These are phyloP conservation scores for Zymoseptoria crescenta DNA, from an alignment of 2,329 filamentous ascomycete genomes.

Conservation along the genomic window DNA sequence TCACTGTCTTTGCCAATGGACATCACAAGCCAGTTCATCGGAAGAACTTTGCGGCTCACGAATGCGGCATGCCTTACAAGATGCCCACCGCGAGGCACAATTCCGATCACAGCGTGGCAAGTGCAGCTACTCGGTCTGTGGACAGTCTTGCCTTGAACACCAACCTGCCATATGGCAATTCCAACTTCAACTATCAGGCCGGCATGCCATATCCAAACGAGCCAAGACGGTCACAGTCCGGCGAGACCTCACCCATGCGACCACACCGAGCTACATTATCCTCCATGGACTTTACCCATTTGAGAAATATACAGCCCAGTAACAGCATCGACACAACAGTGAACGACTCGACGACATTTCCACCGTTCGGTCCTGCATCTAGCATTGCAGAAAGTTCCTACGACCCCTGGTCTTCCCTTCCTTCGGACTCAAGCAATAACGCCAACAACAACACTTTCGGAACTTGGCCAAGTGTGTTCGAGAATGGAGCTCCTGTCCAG, in stretches of 20 bases:
- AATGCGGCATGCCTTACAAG: conserved; percentile 56
- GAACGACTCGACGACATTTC: conserved; percentile 17
- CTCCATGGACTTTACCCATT: conserved; percentile 21
- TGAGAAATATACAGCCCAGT: conserved; percentile 18
- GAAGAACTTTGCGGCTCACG: conserved; percentile 56
- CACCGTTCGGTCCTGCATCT: conserved; percentile 21
- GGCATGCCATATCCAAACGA: conserved; percentile 1
- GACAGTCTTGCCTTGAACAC: conserved; percentile 41
- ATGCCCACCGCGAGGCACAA: conserved; percentile 51
- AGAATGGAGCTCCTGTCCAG: conserved; percentile 22
- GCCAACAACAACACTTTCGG: conserved; percentile 29
- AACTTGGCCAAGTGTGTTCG: conserved; percentile 24
- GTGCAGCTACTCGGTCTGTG: conserved; percentile 42
- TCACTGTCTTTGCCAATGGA: conserved; percentile 56
- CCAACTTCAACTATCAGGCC: conserved; percentile 3
- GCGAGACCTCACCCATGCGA: conserved; percentile 25
- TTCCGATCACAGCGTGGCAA: conserved; percentile 39
- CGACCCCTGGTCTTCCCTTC: conserved; percentile 26
- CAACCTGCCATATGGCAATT: conserved; percentile 3
- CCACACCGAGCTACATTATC: conserved; percentile 9
- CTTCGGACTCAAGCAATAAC: conserved; percentile 18
- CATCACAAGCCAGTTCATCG: conserved; percentile 59
- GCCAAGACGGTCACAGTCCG: conserved; percentile 25
- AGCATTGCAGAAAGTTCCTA: conserved; percentile 20
- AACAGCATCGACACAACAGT: conserved; percentile 17